Percentiles rank a stretch among this genome's conserved stretches.
Evolutionary conservation across 805 yeast genomes (phyloP).

Genomic region (Cyberlindnera americana): DNA sequence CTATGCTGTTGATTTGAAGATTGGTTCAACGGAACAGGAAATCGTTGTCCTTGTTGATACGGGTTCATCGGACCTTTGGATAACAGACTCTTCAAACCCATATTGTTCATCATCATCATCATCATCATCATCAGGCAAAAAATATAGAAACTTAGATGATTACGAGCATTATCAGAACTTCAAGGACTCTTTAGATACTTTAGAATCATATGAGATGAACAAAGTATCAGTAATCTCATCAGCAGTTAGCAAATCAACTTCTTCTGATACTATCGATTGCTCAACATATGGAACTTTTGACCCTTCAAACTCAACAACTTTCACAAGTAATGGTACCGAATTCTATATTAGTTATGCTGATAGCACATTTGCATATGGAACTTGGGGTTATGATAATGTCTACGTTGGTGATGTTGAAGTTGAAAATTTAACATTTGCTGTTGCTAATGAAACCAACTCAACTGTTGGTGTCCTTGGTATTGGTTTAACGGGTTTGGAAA

Average conservation of each 20-base stretch:
- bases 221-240: conserved; percentile 5
- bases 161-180: too few species aligned
- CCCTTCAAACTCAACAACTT: conserved; percentile 32
- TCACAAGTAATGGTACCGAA: conserved; percentile 29
- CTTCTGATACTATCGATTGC: conserved; percentile 32
- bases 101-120: conserved; percentile 34
- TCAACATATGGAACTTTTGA: conserved; percentile 38
- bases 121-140: conserved; percentile 3
- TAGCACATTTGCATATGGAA: conserved; percentile 32
- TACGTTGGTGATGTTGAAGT: conserved; percentile 51
- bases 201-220: not conserved
- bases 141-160: conserved; percentile 16
- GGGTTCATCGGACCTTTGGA: conserved; percentile 75
- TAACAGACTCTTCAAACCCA: conserved; percentile 46
- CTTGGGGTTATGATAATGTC: conserved; percentile 51
- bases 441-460: conserved; percentile 64
- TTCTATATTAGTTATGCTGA: conserved; percentile 52
- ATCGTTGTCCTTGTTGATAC: conserved; percentile 64
- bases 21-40: conserved; percentile 60
- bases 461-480: conserved; percentile 69
- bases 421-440: conserved; percentile 60
- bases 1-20: conserved; percentile 40
- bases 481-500: conserved; percentile 67
- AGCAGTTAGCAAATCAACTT: conserved; percentile 9
- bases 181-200: not conserved